Evolutionary conservation across 2,329 filamentous ascomycete species (phyloP), one percentile per base, ranked within the genome.

Genomic region (Hypomyces perniciosus): DNA sequence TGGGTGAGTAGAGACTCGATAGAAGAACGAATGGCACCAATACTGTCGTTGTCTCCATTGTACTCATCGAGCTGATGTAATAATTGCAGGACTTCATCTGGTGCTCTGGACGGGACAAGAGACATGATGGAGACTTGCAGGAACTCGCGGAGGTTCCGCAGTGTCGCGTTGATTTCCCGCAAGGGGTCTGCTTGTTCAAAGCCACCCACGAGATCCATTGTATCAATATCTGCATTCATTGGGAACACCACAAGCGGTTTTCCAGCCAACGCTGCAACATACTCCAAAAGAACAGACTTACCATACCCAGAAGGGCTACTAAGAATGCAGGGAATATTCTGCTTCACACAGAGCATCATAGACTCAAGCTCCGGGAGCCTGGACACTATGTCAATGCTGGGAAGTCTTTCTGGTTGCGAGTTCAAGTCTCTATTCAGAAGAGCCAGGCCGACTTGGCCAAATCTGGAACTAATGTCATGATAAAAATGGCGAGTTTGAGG

Each of bases 181-280:
- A 86, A 77, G 26, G 88, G 83, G 64, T 99, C 93, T 13, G 89
- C 84, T 68, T 99, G 93, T 66, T 99, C 93, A 63, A 96, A 99
- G 0, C 93, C 93, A 62, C 93, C 93, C 51, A 99, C 89, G 50
- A 99, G 81, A 68, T 99, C 93, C 84, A 96, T 96, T 1, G 92
- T 91, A 66, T 99, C 93, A 41, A 96, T 88, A 61, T 99, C 95
- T 6, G 91, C 86, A 64, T 96, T 99, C 70, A 99, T 83, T 1
- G 91, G 84, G 60, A 97, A 88, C 12, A 90, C 86, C 31, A 91
- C 80, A 4, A 97, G 73, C 1, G 83, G 76, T 50, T 86, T 86
- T 27, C 93, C 93, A 39, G 82, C 81, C 27, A 86, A 71, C 9
- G 86, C 84, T n/a, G 93, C 91, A 29, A 96, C 76, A 56, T 92